Evolutionary conservation across 305 asterid species (phyloP), one percentile per base, ranked within the genome.

Genomic region (Petunia hybrid): DNA sequence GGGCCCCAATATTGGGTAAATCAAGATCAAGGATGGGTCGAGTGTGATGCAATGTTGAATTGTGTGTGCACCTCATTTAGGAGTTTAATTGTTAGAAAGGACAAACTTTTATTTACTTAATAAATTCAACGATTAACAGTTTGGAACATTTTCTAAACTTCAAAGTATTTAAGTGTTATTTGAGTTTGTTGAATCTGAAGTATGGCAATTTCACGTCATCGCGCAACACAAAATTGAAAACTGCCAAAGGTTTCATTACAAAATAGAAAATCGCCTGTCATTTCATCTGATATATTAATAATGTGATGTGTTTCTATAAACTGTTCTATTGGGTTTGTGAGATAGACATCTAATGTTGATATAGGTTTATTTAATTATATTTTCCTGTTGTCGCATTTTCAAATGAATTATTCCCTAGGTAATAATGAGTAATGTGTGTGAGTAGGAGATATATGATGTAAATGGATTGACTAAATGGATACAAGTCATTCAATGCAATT

Each of bases 391-490:
- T 45, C 10, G 59, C 16, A 71, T 48, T 48, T 71, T 48, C 45
- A 35, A 22, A 46, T 48, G 60, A 48, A 3, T 48, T 2, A 14
- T 31, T 45, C 71, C 4, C 39, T 5, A 12, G 48, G 5, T 65
- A n/a, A 12, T 8, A 55, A 71, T 71, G 46, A 51, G 35, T 73
- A 48, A 6, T 73, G 13, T 73, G 46, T 36, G 13, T 51, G 55
- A 42, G 63, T 48, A 51, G 62, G 62, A 48, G 31, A 31, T 12
- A 51, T 3, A 73, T 35, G 78, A 48, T 48, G 45, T 73, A 7
- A 73, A 73, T 0, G 16, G 82, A 31, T 36, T 65, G 77, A 79
- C 48, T 53, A 79, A 48, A 48, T 48, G 51, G 62, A 6, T 79
- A 64, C 38, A 51, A 10, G 48, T 79, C 65, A 22, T 78, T 43